Conservation (phyloP, 257 asterid genomes). For the Fraxinus anomala region DNA sequence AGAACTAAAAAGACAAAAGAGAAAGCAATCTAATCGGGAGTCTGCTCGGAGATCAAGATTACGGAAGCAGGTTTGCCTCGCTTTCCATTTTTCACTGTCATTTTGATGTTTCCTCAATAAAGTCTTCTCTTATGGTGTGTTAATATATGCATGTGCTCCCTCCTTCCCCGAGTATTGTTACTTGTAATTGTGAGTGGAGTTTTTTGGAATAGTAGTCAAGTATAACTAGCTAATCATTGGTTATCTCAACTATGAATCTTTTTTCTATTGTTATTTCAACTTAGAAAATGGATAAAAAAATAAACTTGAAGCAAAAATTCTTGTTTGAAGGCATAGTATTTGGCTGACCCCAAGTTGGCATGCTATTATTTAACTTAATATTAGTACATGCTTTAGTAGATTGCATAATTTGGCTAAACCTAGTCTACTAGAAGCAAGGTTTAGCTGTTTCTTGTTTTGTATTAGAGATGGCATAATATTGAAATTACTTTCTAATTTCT, state of each 20-base stretch:
- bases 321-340: too few species aligned
- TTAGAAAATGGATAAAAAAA: background rate
- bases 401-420: too few species aligned
- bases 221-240: background rate
- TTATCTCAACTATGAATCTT: background rate
- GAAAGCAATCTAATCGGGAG: constrained; percentile 97
- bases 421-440: background rate
- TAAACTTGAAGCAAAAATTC: background rate
- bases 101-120: background rate
- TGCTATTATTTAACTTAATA: too few species aligned
- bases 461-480: background rate
- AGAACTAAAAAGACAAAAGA: constrained; percentile 86
- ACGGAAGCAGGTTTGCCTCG: constrained; percentile 78
- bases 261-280: background rate
- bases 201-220: background rate
- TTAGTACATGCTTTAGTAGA: too few species aligned
- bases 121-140: background rate
- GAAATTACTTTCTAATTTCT: background rate
- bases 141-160: background rate
- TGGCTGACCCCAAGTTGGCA: background rate
- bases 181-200: background rate
- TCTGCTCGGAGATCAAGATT: constrained; percentile 97
- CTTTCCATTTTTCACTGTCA: background rate
- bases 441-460: background rate
- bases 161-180: background rate